Conservation (phyloP, 495 filamentous ascomycete genomes). For the Neurospora sp. region DNA sequence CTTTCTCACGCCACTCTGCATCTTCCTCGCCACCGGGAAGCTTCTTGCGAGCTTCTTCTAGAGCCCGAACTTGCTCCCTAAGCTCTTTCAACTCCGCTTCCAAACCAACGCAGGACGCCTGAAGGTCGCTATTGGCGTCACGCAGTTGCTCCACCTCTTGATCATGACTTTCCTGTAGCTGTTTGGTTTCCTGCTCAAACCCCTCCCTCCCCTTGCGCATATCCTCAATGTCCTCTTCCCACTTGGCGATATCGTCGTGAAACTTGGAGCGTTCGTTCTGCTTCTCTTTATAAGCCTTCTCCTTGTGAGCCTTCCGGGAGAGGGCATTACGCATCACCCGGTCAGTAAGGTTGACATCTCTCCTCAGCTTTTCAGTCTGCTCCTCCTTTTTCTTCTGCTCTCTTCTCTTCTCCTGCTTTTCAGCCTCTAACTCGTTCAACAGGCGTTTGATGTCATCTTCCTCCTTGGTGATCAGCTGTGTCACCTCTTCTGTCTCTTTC, state of each 20-base stretch:
- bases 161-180: constrained; percentile 34
- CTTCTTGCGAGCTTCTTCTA: constrained; percentile 44
- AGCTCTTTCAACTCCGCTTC: constrained; percentile 39
- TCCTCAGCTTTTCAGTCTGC: constrained; percentile 66
- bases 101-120: constrained; percentile 27
- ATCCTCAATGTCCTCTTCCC: constrained; percentile 44
- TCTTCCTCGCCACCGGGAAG: constrained; percentile 45
- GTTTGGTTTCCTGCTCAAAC: constrained; percentile 33
- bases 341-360: constrained; percentile 70
- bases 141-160: constrained; percentile 22
- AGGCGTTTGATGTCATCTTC: constrained; percentile 56
- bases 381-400: constrained; percentile 78
- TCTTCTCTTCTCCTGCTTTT: constrained; percentile 63
- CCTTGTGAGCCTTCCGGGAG: constrained; percentile 66
- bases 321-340: constrained; percentile 77
- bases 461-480: constrained; percentile 46
- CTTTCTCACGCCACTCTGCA: constrained; percentile 40
- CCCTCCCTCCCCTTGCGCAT: constrained; percentile 31
- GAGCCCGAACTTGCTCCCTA: constrained; percentile 39
- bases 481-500: constrained; percentile 54
- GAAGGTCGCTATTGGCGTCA: constrained; percentile 19
- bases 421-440: constrained; percentile 62
- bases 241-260: constrained; percentile 44
- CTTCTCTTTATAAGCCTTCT: constrained; percentile 69
- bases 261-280: constrained; percentile 50